Base-by-base conservation (phyloP, 1,139 yeast species). In the Candida tetrigidarum region DNA sequence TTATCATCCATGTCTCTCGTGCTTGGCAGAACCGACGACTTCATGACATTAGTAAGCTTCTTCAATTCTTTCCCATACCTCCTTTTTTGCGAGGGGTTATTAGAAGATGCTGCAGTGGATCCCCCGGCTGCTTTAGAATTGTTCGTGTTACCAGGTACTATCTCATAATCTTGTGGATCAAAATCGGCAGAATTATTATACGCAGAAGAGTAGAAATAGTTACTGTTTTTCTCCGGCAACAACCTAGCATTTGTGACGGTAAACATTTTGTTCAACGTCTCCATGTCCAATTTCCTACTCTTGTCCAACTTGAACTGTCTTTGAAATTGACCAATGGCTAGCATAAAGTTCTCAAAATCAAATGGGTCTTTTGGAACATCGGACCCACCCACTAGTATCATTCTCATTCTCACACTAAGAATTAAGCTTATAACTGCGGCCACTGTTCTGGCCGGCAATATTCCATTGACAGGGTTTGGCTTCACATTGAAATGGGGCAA, bases 291-390 rank as follows among this genome's bases (percentile, higher is more conserved):
- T 50, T 78, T 76, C 55, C 83, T 66, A n/a, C 79, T 77, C 50
- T 75, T 74, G 5, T 78, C 77, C 19, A 87, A 59, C 53, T 81
- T 80, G 54, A 76, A 76, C 50, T 85, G 87, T 60, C 81, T 86
- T 51, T 78, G 81, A 44, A 71, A 69, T 44, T 86, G 80, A 2
- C 86, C 84, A 41, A 83, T 64, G 42, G 83, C 74, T 50, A 83
- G 54, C 74, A 80, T 71, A 53, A 83, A 83, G 47, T 76, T 77
- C 45, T 83, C 86, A 46, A 83, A 83, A 55, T 89, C 96, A 61
- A 86, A 84, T 0, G 96, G 92, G 59, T 92, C 98, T 58, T 90
- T 91, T 0, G 96, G 92, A 2, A 86, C 83, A 51, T 84, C 88
- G 50, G 90, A 82, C 25, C 86, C 86, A 2, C 89, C 85, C n/a